phyloP scores from a whole-genome alignment of 2,329 filamentous ascomycete genomes.

The Pyrenophora graminea region DNA sequence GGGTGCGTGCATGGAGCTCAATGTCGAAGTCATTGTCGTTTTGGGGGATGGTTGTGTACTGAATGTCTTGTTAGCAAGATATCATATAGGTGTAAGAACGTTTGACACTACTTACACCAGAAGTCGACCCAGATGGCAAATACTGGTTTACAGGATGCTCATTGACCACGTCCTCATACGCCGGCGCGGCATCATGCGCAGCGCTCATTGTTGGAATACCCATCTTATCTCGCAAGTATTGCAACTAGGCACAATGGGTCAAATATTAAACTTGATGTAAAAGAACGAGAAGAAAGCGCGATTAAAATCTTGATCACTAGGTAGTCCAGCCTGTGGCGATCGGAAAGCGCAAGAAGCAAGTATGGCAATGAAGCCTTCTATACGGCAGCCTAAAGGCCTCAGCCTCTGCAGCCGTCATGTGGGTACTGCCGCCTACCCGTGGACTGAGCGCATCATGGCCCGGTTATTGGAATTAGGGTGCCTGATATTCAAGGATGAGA shows the following conservation, averaged over 20 bases:
- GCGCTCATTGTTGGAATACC: conserved; percentile 21
- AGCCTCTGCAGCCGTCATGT: too few species aligned
- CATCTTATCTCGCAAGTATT: conserved; percentile 14
- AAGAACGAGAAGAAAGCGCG: not conserved
- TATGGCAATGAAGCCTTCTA: too few species aligned
- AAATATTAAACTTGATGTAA: not conserved
- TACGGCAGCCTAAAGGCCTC: too few species aligned
- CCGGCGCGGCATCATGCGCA: conserved; percentile 26
- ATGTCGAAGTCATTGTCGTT: conserved; percentile 27
- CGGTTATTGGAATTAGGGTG: too few species aligned
- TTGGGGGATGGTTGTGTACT: conserved; percentile 35
- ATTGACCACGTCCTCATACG: conserved; percentile 35
- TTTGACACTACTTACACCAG: conserved; percentile 14
- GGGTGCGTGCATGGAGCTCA: conserved; percentile 23
- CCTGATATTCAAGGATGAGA: too few species aligned
- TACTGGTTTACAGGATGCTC: conserved; percentile 29
- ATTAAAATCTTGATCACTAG: not conserved
- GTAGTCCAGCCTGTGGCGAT: not conserved
- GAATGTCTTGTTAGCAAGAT: not conserved
- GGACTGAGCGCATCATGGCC: too few species aligned
- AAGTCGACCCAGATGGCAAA: conserved; percentile 23
- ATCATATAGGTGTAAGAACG: too few species aligned
- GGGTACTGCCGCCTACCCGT: too few species aligned
- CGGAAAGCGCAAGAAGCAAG: not conserved
- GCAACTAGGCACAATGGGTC: not conserved